Percentiles rank a stretch among this genome's conserved stretches.
Conservation (phyloP, 306 rosid species). For the Rosa chinensis region DNA sequence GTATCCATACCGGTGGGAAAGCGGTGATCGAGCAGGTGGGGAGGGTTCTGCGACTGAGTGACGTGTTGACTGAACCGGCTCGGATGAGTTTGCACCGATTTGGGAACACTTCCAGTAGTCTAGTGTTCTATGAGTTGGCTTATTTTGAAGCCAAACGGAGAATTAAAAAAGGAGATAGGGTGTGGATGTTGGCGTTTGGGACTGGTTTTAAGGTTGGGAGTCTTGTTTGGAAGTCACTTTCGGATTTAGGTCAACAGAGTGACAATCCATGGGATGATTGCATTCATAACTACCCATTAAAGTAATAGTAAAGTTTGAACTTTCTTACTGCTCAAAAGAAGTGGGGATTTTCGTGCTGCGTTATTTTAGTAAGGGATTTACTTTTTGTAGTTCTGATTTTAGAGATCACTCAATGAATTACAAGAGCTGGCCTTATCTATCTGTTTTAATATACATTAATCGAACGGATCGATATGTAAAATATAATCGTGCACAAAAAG, state of each 20-base stretch:
- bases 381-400: not conserved
- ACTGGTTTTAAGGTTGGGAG: conserved; percentile 31
- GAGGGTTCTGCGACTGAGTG: conserved; percentile 9
- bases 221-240: conserved; percentile 26
- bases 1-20: conserved; percentile 30
- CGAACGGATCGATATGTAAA: not conserved
- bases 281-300: conserved; percentile 20
- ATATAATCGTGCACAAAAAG: not conserved
- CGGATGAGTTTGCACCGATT: conserved; percentile 32
- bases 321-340: not conserved
- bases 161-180: conserved; percentile 21
- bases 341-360: not conserved
- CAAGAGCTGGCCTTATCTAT: not conserved
- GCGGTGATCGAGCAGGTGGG: conserved; percentile 25
- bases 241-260: not conserved
- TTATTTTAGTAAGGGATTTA: not conserved
- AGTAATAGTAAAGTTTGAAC: not conserved
- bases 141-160: conserved; percentile 25
- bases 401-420: not conserved
- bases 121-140: conserved; percentile 30
- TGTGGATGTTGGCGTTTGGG: conserved; percentile 34
- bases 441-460: not conserved
- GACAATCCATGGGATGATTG: conserved; percentile 27
- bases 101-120: conserved; percentile 33
- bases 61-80: conserved; percentile 26